Evolutionary conservation across 768 basidiomycete genomes (phyloP).

Genomic region (Xanthoconium stramineum): DNA sequence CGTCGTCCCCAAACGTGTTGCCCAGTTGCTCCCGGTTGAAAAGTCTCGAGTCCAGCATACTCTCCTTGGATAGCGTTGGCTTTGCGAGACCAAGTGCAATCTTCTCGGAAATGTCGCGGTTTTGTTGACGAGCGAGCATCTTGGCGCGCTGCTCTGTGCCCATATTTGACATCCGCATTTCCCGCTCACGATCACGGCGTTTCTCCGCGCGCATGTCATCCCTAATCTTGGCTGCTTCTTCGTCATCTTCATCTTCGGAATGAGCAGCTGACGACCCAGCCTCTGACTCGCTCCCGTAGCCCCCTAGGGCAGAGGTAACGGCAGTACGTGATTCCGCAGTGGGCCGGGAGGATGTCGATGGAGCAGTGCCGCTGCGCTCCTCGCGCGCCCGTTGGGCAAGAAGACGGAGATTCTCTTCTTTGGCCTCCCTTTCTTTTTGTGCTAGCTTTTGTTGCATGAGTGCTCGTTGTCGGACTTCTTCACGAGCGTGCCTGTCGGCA

Average conservation of each 20-base stretch:
- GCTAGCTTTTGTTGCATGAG: conserved; percentile 99
- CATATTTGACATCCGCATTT: conserved; percentile 99
- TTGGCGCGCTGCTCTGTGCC: conserved; percentile 95
- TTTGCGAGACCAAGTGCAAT: conserved; percentile 97
- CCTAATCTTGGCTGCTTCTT: conserved; percentile 80
- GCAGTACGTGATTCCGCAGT: conserved; percentile 65
- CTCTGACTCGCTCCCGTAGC: conserved; percentile 80
- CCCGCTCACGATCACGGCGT: conserved; percentile 89
- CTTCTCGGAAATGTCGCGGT: conserved; percentile 99
- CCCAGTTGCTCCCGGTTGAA: conserved; percentile 95
- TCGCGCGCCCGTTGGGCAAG: conserved; percentile 95
- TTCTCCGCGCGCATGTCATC: conserved; percentile 92
- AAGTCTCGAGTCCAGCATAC: conserved; percentile 93
- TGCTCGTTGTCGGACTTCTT: conserved; percentile 94
- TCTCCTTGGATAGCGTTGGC: conserved; percentile 93
- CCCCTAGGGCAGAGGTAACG: conserved; percentile 74
- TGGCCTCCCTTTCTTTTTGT: conserved; percentile 92
- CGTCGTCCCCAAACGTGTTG: conserved; percentile 82
- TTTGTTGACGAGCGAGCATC: conserved; percentile 92
- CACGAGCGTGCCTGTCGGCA: conserved; percentile 95
- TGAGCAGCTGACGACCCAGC: conserved; percentile 46
- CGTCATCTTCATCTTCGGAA: conserved; percentile 62
- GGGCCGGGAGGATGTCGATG: conserved; percentile 57
- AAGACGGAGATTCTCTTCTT: conserved; percentile 93
- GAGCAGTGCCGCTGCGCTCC: conserved; percentile 77